Conservation (phyloP, 2,329 filamentous ascomycete genomes). For the Helicocarpus griseus region DNA sequence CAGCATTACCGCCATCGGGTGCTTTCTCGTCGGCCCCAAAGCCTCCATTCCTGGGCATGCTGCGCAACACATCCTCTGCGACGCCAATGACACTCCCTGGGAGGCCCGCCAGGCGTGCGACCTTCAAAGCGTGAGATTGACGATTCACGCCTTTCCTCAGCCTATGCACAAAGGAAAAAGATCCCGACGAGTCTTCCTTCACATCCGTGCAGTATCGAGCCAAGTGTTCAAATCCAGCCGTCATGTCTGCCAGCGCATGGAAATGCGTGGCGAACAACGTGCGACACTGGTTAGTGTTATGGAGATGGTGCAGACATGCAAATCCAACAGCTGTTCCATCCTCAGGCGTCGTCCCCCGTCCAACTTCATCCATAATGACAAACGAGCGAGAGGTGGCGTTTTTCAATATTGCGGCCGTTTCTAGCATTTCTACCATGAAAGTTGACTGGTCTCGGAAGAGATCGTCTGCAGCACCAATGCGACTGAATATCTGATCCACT, state of each 20-base stretch:
- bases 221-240: conserved; percentile 47
- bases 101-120: conserved; percentile 77
- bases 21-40: background rate
- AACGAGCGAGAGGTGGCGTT: conserved; percentile 76
- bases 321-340: conserved; percentile 86
- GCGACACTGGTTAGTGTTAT: conserved; percentile 65
- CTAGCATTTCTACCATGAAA: conserved; percentile 99
- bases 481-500: conserved; percentile 92
- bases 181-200: conserved; percentile 57
- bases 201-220: conserved; percentile 85
- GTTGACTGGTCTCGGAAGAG: conserved; percentile 92
- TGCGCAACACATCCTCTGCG: conserved; percentile 45
- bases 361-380: conserved; percentile 98
- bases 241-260: conserved; percentile 72
- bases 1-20: background rate
- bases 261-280: conserved; percentile 94
- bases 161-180: conserved; percentile 78
- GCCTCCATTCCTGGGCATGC: background rate
- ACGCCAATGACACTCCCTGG: conserved; percentile 62
- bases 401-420: conserved; percentile 82
- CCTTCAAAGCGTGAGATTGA: conserved; percentile 84
- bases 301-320: conserved; percentile 76
- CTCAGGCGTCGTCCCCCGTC: conserved; percentile 83
- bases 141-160: conserved; percentile 74
- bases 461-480: conserved; percentile 88